These are phyloP conservation scores for Aspergillus haitiensis DNA, from an alignment of 495 filamentous ascomycete species.

Conservation along the genomic window DNA sequence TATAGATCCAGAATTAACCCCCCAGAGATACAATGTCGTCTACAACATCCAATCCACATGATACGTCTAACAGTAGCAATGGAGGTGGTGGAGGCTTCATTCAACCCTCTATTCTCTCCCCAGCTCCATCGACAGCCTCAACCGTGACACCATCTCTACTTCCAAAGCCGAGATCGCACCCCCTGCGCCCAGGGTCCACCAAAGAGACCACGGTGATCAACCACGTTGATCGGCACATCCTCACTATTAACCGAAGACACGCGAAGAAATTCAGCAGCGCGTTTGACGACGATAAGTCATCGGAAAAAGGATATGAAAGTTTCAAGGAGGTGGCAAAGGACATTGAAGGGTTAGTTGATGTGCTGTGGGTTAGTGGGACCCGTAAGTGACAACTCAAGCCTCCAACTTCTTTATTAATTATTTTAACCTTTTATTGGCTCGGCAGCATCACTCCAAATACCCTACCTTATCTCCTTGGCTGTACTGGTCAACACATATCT, in stretches of 20 bases:
- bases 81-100: conserved; percentile 48
- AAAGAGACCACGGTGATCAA: conserved; percentile 77
- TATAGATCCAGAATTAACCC: too few relatives aligned
- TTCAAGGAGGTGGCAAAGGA: conserved; percentile 70
- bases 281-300: conserved; percentile 46
- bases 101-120: conserved; percentile 51
- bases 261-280: conserved; percentile 68
- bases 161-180: conserved; percentile 62
- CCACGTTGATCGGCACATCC: conserved; percentile 62
- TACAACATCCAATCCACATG: conserved; percentile 13
- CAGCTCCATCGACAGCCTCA: conserved; percentile 53
- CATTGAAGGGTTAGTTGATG: conserved; percentile 67
- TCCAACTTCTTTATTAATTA: background rate
- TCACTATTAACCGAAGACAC: conserved; percentile 66
- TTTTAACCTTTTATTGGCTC: background rate
- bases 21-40: conserved; percentile 14
- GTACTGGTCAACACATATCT: conserved; percentile 65
- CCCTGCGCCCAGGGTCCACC: conserved; percentile 65
- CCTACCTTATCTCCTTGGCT: conserved; percentile 76
- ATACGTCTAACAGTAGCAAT: too few relatives aligned
- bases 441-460: conserved; percentile 78
- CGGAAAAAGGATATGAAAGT: conserved; percentile 63
- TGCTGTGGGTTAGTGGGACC: conserved; percentile 80
- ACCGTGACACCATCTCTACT: conserved; percentile 45
- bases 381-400: conserved; percentile 53